These are phyloP conservation scores for Poronia punctata DNA, from an alignment of 495 filamentous ascomycete species.

Conservation along the genomic window DNA sequence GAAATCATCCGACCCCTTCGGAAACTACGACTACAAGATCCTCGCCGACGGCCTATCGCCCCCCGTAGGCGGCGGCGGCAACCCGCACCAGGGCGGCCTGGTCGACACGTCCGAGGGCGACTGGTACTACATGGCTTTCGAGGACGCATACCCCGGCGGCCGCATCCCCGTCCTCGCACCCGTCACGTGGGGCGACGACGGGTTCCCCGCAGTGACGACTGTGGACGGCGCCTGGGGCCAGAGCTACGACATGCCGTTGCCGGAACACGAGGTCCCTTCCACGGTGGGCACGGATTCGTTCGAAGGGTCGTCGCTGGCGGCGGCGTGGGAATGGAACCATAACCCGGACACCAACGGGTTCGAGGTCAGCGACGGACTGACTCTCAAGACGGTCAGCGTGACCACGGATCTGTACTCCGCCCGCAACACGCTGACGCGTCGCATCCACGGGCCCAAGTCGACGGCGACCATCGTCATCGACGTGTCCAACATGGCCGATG, in stretches of 20 bases:
- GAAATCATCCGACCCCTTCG: slow-evolving; percentile 33
- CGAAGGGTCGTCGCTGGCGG: slow-evolving; percentile 23
- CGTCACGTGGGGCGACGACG: slow-evolving; percentile 38
- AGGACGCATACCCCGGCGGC: slow-evolving; percentile 45
- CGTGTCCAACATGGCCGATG: background rate
- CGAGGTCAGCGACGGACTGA: slow-evolving; percentile 19
- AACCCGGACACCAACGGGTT: slow-evolving; percentile 41
- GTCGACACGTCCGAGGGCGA: slow-evolving; percentile 41
- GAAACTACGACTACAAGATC: slow-evolving; percentile 33
- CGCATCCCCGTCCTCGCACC: slow-evolving; percentile 52
- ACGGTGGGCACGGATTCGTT: slow-evolving; percentile 36
- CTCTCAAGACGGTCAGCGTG: slow-evolving; percentile 38
- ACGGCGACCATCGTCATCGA: slow-evolving; percentile 1
- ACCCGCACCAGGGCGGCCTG: slow-evolving; percentile 47
- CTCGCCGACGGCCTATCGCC: slow-evolving; percentile 24
- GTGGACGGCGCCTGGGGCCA: slow-evolving; percentile 36
- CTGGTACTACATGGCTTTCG: slow-evolving; percentile 52
- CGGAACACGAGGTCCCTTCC: slow-evolving; percentile 11
- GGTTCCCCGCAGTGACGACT: slow-evolving; percentile 38
- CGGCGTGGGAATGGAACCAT: slow-evolving; percentile 54
- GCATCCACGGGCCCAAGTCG: slow-evolving; percentile 41
- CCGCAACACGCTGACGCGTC: slow-evolving; percentile 47
- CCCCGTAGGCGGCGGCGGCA: slow-evolving; percentile 35
- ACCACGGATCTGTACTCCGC: slow-evolving; percentile 44
- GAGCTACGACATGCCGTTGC: slow-evolving; percentile 34